Conservation (phyloP, 1,284 basidiomycete species). For the Ganoderma leucocontextum region DNA sequence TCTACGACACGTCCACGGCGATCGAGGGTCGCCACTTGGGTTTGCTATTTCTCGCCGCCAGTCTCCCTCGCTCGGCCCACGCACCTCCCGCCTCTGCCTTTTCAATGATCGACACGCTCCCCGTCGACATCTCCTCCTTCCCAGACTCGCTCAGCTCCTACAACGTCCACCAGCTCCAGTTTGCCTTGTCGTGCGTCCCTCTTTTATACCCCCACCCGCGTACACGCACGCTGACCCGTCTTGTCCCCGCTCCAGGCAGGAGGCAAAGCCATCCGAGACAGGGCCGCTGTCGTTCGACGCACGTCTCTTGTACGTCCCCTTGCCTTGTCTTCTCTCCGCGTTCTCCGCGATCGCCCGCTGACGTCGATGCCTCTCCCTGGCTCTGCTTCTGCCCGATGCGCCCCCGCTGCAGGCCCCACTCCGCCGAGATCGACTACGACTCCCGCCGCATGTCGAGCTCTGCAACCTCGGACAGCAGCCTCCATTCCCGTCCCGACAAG, state of each 20-base stretch:
- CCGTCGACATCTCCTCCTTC: conserved; percentile 41
- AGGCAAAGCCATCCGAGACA: conserved; percentile 23
- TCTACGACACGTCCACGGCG: conserved; percentile 31
- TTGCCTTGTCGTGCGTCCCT: conserved; percentile 48
- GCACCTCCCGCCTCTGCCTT: conserved; percentile 19
- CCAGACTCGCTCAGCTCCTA: conserved; percentile 59
- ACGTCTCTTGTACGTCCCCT: conserved; percentile 33
- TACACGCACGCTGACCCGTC: conserved; percentile 11
- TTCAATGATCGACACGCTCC: conserved; percentile 46
- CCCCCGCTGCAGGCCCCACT: conserved; percentile 29
- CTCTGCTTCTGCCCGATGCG: conserved; percentile 25
- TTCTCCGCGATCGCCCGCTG: conserved; percentile 52
- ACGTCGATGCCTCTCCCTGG: conserved; percentile 46
- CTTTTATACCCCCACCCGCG: conserved; percentile 26
- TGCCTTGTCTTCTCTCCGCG: conserved; percentile 29
- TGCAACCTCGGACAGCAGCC: conserved; percentile 64
- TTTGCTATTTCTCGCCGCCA: conserved; percentile 21
- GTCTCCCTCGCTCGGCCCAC: conserved; percentile 14
- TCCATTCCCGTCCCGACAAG: conserved; percentile 65
- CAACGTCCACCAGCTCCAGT: conserved; percentile 70
- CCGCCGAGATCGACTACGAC: conserved; percentile 49
- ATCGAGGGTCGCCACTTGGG: conserved; percentile 26
- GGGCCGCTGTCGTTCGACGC: conserved; percentile 36
- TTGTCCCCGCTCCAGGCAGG: conserved; percentile 19
- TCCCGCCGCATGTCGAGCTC: conserved; percentile 48